Conservation (phyloP, 371 early-diverging fungal genomes). For the Saksenaea vasiformis region DNA sequence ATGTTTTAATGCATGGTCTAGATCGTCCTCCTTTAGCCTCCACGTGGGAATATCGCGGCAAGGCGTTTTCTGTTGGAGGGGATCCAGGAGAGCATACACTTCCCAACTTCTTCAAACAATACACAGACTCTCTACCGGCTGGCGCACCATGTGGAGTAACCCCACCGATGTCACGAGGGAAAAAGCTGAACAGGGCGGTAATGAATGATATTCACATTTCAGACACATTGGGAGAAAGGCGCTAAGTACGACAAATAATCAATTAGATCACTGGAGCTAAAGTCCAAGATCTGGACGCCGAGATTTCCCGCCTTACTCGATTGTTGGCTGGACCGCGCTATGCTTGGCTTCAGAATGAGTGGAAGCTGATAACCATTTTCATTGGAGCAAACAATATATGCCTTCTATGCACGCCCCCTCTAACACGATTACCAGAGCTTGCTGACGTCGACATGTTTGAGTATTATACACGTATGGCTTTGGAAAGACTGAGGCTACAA, state of each 20-base stretch:
- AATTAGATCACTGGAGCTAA: slow-evolving; percentile 61
- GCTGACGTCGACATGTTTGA: slow-evolving; percentile 57
- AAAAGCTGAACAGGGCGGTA: slow-evolving; percentile 66
- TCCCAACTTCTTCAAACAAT: slow-evolving; percentile 57
- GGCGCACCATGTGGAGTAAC: slow-evolving; percentile 62
- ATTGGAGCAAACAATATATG: slow-evolving; percentile 76
- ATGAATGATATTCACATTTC: slow-evolving; percentile 11
- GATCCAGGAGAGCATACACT: slow-evolving; percentile 61
- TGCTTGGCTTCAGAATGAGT: slow-evolving; percentile 43
- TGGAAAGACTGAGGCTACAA: slow-evolving; percentile 42
- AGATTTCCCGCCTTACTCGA: slow-evolving; percentile 31
- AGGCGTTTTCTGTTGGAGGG: slow-evolving; percentile 64
- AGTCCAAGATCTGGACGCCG: slow-evolving; percentile 33
- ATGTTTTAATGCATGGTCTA: slow-evolving; percentile 3
- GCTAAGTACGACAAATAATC: background rate
- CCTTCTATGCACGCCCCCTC: slow-evolving; percentile 47
- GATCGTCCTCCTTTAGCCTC: slow-evolving; percentile 58
- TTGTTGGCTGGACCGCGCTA: slow-evolving; percentile 22
- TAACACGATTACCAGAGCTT: slow-evolving; percentile 33
- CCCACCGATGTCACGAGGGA: slow-evolving; percentile 55
- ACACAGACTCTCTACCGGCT: slow-evolving; percentile 24
- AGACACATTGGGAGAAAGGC: background rate
- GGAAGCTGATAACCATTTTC: slow-evolving; percentile 69
- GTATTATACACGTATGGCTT: slow-evolving; percentile 34
- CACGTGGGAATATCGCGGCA: slow-evolving; percentile 64